A percentile compares a stretch with the other conserved stretches of the same genome.
These are phyloP conservation scores for Podosphaera fusca DNA, from an alignment of 2,329 filamentous ascomycete species.

Conservation along the genomic window DNA sequence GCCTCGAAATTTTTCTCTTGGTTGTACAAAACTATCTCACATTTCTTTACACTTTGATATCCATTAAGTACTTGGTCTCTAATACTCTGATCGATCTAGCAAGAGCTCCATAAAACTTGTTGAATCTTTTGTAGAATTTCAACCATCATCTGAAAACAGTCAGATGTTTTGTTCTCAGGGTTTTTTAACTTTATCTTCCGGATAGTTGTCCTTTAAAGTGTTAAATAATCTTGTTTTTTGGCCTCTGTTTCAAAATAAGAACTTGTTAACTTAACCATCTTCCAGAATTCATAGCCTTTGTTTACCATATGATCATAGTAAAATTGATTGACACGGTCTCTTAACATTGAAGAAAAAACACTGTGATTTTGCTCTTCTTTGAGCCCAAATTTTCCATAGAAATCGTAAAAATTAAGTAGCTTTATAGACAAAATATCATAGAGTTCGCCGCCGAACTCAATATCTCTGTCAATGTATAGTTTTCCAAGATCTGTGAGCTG, in stretches of 20 bases:
- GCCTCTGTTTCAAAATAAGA: background rate
- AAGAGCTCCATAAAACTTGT: background rate
- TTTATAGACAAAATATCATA: background rate
- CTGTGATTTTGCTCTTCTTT: background rate
- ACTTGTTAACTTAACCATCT: background rate
- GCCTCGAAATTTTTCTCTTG: background rate
- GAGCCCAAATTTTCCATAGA: background rate
- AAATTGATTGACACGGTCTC: background rate
- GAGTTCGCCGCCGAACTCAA: background rate
- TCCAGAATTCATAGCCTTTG: background rate
- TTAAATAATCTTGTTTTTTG: slow-evolving; percentile 1
- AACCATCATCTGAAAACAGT: background rate
- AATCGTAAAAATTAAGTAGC: background rate
- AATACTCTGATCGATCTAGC: background rate
- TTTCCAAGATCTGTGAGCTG: background rate
- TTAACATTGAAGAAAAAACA: background rate
- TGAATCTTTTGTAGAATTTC: too few relatives aligned
- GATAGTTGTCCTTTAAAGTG: background rate
- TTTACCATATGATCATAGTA: background rate
- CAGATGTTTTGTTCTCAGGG: background rate
- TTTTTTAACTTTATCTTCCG: background rate
- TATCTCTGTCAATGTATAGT: background rate
- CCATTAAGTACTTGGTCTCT: background rate
- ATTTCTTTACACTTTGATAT: background rate
- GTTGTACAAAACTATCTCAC: background rate